Percentiles rank a stretch among this genome's conserved stretches.
phyloP scores from a whole-genome alignment of 129 eudicot species.

The Mikania micrantha region DNA sequence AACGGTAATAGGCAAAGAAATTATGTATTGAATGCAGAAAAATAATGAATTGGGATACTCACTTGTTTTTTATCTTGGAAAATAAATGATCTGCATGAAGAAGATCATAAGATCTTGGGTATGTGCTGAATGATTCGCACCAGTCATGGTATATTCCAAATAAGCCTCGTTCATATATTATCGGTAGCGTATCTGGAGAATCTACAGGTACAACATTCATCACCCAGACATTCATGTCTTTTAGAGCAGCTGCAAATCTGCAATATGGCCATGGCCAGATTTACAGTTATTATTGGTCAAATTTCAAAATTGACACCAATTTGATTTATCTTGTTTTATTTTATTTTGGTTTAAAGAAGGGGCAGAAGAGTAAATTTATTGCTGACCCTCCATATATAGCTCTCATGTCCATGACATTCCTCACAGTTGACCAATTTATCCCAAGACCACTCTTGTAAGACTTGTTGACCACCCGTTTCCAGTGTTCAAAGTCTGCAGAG shows the following conservation, averaged over 20 bases:
- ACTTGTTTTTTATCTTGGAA: constrained; percentile 76
- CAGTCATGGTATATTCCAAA: constrained; percentile 91
- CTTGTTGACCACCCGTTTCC: constrained; percentile 78
- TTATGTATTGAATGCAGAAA: not conserved
- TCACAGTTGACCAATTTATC: constrained; percentile 75
- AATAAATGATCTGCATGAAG: constrained; percentile 92
- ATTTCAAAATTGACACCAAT: not conserved
- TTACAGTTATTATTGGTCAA: not conserved
- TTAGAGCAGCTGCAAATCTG: constrained; percentile 92
- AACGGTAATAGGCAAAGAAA: not conserved
- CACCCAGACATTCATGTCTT: constrained; percentile 69
- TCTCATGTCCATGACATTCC: constrained; percentile 93
- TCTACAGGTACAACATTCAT: constrained; percentile 76
- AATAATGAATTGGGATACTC: not conserved
- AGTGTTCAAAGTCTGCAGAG: constrained; percentile 76
- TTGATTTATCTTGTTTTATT: not conserved
- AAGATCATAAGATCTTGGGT: constrained; percentile 91
- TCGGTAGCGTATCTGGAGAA: constrained; percentile 77
- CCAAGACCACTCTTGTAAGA: constrained; percentile 73
- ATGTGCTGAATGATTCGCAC: constrained; percentile 92
- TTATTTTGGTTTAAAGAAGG: not conserved
- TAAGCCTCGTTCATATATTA: constrained; percentile 80
- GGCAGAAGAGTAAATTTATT: not conserved
- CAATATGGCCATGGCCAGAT: constrained; percentile 9
- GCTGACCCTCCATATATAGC: constrained; percentile 88